A percentile compares a stretch with the other conserved stretches of the same genome.
These are phyloP conservation scores for Cystobasidium sp. DNA, from an alignment of 1,284 basidiomycete species.

Conservation along the genomic window DNA sequence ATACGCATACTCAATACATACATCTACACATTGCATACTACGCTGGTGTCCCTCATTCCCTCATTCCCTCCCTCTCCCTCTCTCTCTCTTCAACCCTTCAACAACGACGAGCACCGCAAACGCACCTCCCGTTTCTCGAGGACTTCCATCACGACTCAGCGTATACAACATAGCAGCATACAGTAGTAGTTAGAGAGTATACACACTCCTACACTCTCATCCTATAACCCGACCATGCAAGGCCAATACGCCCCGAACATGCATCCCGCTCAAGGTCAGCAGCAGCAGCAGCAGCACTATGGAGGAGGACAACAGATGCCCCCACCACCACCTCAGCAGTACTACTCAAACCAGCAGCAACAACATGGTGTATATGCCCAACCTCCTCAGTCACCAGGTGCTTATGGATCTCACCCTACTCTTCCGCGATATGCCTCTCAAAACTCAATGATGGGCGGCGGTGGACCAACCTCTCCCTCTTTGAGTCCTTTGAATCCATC, in stretches of 20 bases:
- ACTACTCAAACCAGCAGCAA: constrained; percentile 12
- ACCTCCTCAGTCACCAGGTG: constrained; percentile 21
- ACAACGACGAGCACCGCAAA: too few species aligned
- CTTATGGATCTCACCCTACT: constrained; percentile 44
- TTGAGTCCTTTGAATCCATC: constrained; percentile 49
- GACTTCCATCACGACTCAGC: too few species aligned
- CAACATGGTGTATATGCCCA: constrained; percentile 26
- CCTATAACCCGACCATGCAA: constrained; percentile 32
- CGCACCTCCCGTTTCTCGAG: too few species aligned
- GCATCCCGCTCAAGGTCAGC: constrained; percentile 18
- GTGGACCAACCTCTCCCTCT: constrained; percentile 41
- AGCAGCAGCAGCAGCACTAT: constrained; percentile 31
- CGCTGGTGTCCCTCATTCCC: too few species aligned
- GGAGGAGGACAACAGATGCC: constrained; percentile 15
- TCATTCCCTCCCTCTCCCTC: too few species aligned
- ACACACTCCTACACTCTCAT: too few species aligned
- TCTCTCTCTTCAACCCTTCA: too few species aligned
- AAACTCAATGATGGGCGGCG: background rate
- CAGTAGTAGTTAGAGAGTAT: too few species aligned
- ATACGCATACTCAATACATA: too few species aligned
- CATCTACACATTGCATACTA: too few species aligned
- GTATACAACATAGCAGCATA: too few species aligned
- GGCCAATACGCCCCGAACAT: constrained; percentile 21
- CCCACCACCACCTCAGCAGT: constrained; percentile 16
- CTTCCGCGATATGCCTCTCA: constrained; percentile 50